phyloP scores from a whole-genome alignment of 768 basidiomycete genomes.

The Cantharellus cinnabarinus region DNA sequence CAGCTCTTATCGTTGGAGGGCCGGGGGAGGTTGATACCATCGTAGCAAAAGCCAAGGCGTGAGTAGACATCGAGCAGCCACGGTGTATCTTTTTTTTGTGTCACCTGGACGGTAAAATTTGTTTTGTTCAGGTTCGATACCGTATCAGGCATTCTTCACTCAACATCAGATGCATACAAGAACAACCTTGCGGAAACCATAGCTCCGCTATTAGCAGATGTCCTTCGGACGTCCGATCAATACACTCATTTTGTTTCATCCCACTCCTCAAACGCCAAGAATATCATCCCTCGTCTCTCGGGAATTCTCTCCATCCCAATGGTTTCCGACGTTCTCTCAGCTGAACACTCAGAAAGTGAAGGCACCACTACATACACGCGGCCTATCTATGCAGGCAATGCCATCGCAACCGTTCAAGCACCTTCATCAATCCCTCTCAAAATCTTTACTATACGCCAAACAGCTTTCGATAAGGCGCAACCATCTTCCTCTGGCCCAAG shows the following conservation, averaged over 20 bases:
- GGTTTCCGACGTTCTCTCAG: slow-evolving; percentile 73
- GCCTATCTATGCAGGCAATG: slow-evolving; percentile 95
- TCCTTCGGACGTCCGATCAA: slow-evolving; percentile 31
- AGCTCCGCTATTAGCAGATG: slow-evolving; percentile 60
- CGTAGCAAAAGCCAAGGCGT: slow-evolving; percentile 69
- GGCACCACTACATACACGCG: slow-evolving; percentile 74
- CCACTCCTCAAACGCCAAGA: slow-evolving; percentile 83
- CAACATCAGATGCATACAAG: slow-evolving; percentile 47
- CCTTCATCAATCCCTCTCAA: slow-evolving; percentile 62
- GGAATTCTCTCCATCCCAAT: slow-evolving; percentile 78
- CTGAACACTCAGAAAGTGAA: slow-evolving; percentile 48
- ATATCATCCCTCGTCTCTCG: slow-evolving; percentile 79
- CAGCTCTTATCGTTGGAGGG: slow-evolving; percentile 53
- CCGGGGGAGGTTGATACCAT: slow-evolving; percentile 43
- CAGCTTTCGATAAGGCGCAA: slow-evolving; percentile 61
- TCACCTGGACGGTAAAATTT: neutral
- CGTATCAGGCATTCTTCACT: slow-evolving; percentile 44
- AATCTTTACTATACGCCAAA: slow-evolving; percentile 85
- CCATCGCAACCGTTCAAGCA: slow-evolving; percentile 78
- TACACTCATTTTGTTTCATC: slow-evolving; percentile 87
- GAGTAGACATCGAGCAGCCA: slow-evolving; percentile 9
- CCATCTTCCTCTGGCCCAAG: slow-evolving; percentile 25
- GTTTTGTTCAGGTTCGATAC: slow-evolving; percentile 37
- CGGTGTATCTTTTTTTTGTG: neutral
- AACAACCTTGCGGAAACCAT: slow-evolving; percentile 54